Evolutionary conservation across 805 yeast species (phyloP).

Genomic region (Metschnikowia drakensbergensis): DNA sequence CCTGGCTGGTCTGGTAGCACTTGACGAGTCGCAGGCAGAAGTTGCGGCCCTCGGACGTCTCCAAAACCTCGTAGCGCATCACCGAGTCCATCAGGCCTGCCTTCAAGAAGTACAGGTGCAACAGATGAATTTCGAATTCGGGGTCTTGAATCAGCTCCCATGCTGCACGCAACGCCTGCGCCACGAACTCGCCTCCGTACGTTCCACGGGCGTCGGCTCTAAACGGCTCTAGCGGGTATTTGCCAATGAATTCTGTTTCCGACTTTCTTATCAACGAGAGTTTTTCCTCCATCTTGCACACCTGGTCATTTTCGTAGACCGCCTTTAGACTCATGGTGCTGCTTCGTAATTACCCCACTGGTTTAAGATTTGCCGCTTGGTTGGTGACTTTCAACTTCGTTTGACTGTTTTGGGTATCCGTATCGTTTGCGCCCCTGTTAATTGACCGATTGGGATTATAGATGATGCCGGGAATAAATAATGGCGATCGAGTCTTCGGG

Average conservation of each 20-base stretch:
- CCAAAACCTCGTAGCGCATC: conserved; percentile 26
- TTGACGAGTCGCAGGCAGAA: conserved; percentile 23
- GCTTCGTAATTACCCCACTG: neutral
- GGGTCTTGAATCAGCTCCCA: conserved; percentile 24
- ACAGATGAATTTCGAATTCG: conserved; percentile 25
- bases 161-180: conserved; percentile 26
- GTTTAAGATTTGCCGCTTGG: too few relatives aligned
- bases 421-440: too few relatives aligned
- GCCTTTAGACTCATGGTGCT: conserved; percentile 13
- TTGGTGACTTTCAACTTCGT: too few relatives aligned
- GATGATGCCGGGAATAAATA: too few relatives aligned
- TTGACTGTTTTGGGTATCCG: too few relatives aligned
- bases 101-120: conserved; percentile 27
- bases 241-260: conserved; percentile 20
- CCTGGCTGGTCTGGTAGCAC: conserved; percentile 21
- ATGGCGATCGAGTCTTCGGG: neutral
- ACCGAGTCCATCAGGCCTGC: conserved; percentile 22
- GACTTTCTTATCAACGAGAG: conserved; percentile 13
- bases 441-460: too few relatives aligned
- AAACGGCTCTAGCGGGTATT: conserved; percentile 25
- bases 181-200: conserved; percentile 29
- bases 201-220: conserved; percentile 23
- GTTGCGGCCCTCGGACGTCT: conserved; percentile 22
- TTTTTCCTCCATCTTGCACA: conserved; percentile 21
- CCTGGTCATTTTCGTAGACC: conserved; percentile 9